Evolutionary conservation across 495 filamentous ascomycete species (phyloP).

Genomic region (Lineolata rhizophorae): DNA sequence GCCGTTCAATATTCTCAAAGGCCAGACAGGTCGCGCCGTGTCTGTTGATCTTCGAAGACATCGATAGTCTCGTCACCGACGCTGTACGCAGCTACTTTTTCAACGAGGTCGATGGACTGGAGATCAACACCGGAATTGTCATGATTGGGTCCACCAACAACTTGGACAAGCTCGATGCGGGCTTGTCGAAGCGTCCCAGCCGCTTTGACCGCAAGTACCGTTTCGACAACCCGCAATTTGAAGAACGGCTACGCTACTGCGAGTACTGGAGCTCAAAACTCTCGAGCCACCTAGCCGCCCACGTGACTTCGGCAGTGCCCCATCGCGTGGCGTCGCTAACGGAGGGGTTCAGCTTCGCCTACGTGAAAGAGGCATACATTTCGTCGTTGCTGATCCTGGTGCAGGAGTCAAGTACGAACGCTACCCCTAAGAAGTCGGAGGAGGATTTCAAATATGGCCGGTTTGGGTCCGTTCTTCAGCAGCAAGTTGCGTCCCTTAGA

Average conservation of each 20-base stretch:
- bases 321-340: constrained; percentile 17
- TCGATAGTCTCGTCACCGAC: constrained; percentile 19
- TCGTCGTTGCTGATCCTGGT: constrained; percentile 15
- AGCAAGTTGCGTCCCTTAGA: no score
- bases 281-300: constrained; percentile 14
- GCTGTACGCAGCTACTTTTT: constrained; percentile 20
- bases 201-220: constrained; percentile 21
- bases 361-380: constrained; percentile 21
- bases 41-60: constrained; percentile 22
- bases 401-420: no score
- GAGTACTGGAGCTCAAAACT: constrained; percentile 20
- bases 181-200: constrained; percentile 18
- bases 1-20: constrained; percentile 17
- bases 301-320: constrained; percentile 19
- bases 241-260: constrained; percentile 15
- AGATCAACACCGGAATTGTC: constrained; percentile 20
- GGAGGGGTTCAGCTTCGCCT: constrained; percentile 19
- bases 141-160: constrained; percentile 23
- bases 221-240: constrained; percentile 16
- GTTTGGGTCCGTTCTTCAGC: no score
- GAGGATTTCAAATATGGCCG: no score
- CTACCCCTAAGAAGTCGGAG: no score
- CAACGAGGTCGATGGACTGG: constrained; percentile 20
- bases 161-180: constrained; percentile 19
- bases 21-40: constrained; percentile 19